A percentile compares a stretch with the other conserved stretches of the same genome.
phyloP scores from a whole-genome alignment of 768 basidiomycete species.

The Termitomyces eurrhizus region DNA sequence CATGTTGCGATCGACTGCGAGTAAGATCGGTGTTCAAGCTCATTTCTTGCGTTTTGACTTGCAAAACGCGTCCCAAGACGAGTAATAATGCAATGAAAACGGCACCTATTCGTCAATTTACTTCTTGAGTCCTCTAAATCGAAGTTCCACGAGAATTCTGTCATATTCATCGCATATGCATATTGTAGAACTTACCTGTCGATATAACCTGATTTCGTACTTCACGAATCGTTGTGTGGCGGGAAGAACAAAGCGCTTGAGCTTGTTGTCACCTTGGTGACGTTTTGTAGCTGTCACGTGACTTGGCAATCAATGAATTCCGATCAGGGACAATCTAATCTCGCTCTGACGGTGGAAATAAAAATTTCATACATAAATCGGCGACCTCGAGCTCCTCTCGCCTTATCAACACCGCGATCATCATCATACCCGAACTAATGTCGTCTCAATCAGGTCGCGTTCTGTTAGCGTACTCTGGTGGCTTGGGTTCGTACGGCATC shows the following conservation, averaged over 20 bases:
- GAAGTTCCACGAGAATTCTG: not conserved
- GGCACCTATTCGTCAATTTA: not conserved
- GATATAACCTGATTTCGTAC: not conserved
- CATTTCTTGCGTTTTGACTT: not conserved
- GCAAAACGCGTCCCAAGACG: not conserved
- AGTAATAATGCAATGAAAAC: not conserved
- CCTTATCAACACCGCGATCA: not conserved
- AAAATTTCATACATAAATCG: constrained; percentile 8
- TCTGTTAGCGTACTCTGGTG: constrained; percentile 96
- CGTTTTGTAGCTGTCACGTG: constrained; percentile 2
- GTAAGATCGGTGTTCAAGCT: not conserved
- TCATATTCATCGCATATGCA: not conserved
- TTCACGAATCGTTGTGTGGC: not conserved
- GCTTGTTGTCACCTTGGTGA: not conserved
- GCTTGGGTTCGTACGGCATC: constrained; percentile 73
- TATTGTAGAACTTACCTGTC: not conserved
- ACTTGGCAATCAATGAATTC: constrained; percentile 8
- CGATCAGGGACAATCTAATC: constrained; percentile 9
- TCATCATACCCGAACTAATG: constrained; percentile 29
- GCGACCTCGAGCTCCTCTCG: not conserved
- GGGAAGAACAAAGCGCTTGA: not conserved
- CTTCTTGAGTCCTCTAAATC: not conserved
- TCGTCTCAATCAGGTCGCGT: constrained; percentile 72
- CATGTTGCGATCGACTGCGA: not conserved
- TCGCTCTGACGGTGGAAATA: not conserved